A percentile compares a stretch with the other conserved stretches of the same genome.
These are phyloP conservation scores for Trichosanthes truncata DNA, from an alignment of 306 rosid genomes.

Conservation along the genomic window DNA sequence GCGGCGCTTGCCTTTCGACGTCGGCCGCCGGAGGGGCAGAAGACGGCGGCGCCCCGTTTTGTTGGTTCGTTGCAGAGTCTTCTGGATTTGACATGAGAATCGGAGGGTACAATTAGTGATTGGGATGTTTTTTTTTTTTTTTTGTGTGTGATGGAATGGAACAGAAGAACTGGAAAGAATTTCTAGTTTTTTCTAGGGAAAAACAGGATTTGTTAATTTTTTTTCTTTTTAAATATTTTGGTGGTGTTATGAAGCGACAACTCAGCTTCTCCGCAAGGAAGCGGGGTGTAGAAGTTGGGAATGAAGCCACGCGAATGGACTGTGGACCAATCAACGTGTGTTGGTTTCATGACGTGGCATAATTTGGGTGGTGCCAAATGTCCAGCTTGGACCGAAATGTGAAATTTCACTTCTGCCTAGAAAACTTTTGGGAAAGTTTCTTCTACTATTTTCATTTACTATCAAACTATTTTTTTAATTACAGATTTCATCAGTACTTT, in stretches of 20 bases:
- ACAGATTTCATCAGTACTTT: too few relatives aligned
- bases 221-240: background rate
- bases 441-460: too few relatives aligned
- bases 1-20: conserved; percentile 13
- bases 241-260: background rate
- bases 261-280: background rate
- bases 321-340: background rate
- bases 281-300: background rate
- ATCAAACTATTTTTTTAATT: too few relatives aligned
- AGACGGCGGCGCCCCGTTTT: background rate
- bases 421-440: too few relatives aligned
- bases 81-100: background rate
- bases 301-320: background rate
- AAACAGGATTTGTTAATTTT: background rate
- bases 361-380: background rate
- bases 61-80: background rate
- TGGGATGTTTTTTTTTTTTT: background rate
- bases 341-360: background rate
- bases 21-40: conserved; percentile 13
- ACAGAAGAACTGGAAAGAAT: background rate
- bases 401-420: background rate
- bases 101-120: background rate
- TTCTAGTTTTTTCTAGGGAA: background rate
- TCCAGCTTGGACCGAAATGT: background rate
- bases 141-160: background rate